A percentile compares a stretch with the other conserved stretches of the same genome.
These are phyloP conservation scores for Chlorella vulgaris DNA, from an alignment of 139 green algal genomes.

Conservation along the genomic window DNA sequence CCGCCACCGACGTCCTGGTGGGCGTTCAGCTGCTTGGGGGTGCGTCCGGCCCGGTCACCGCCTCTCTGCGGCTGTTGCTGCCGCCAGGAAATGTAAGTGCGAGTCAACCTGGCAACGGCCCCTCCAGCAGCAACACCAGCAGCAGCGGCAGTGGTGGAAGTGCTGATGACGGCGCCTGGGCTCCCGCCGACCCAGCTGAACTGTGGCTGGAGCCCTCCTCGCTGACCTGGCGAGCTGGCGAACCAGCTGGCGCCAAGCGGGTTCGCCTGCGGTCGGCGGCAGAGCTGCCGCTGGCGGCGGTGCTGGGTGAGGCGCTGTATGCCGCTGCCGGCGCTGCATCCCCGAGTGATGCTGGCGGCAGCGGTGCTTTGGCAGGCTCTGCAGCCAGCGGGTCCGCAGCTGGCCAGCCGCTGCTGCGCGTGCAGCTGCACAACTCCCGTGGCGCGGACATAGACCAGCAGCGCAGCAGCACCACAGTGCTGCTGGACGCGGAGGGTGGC, in stretches of 20 bases:
- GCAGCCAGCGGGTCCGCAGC: background rate
- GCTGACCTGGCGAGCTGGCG: conserved; percentile 3
- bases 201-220: conserved; percentile 10
- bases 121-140: background rate
- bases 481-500: background rate
- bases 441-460: background rate
- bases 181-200: conserved; percentile 1
- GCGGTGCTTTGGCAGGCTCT: background rate
- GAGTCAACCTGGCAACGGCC: too few relatives aligned
- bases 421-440: background rate
- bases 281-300: conserved; percentile 10
- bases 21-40: background rate
- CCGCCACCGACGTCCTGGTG: background rate
- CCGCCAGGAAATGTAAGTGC: too few relatives aligned
- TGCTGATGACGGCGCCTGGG: background rate
- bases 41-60: background rate
- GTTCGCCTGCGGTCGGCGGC: background rate
- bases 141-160: too few relatives aligned
- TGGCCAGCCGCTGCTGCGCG: conserved; percentile 7
- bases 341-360: background rate
- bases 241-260: conserved; percentile 5
- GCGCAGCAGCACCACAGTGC: background rate
- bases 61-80: background rate
- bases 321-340: background rate
- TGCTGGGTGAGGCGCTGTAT: background rate